These are phyloP conservation scores for Aspergillus neoniger DNA, from an alignment of 2,329 filamentous ascomycete genomes.

Conservation along the genomic window DNA sequence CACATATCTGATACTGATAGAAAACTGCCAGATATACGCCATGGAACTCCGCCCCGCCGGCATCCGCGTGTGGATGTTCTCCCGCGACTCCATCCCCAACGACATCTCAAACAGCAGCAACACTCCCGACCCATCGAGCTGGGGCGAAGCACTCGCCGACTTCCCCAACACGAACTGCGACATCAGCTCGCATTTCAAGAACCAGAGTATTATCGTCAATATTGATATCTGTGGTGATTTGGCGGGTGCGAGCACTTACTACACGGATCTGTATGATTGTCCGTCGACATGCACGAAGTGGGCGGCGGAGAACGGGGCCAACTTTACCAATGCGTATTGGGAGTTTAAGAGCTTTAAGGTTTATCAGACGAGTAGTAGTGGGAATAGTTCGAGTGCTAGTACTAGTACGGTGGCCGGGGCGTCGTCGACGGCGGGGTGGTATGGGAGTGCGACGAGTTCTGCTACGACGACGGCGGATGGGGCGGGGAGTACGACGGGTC, in stretches of 20 bases:
- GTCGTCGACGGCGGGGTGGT: neutral
- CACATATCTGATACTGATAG: too few species aligned
- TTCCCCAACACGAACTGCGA: conserved; percentile 66
- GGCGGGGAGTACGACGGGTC: neutral
- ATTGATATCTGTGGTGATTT: conserved; percentile 65
- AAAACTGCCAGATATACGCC: conserved; percentile 52
- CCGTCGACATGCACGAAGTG: conserved; percentile 59
- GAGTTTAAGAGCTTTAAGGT: conserved; percentile 64
- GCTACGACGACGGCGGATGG: neutral
- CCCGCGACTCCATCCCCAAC: conserved; percentile 48
- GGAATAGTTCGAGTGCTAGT: neutral
- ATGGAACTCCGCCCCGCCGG: conserved; percentile 63
- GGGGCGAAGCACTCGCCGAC: conserved; percentile 66
- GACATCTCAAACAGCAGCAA: conserved; percentile 52
- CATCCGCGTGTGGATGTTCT: conserved; percentile 66
- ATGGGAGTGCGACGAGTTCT: neutral
- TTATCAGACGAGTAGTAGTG: conserved; percentile 47
- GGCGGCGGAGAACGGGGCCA: conserved; percentile 59
- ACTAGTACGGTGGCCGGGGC: neutral
- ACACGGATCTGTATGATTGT: conserved; percentile 40
- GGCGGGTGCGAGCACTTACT: conserved; percentile 42
- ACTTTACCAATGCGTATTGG: conserved; percentile 64
- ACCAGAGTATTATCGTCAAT: conserved; percentile 67
- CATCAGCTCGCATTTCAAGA: conserved; percentile 61
- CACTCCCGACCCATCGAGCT: conserved; percentile 61